Evolutionary conservation across 1,139 yeast species (phyloP).

Genomic region (Geotrichum siamense): DNA sequence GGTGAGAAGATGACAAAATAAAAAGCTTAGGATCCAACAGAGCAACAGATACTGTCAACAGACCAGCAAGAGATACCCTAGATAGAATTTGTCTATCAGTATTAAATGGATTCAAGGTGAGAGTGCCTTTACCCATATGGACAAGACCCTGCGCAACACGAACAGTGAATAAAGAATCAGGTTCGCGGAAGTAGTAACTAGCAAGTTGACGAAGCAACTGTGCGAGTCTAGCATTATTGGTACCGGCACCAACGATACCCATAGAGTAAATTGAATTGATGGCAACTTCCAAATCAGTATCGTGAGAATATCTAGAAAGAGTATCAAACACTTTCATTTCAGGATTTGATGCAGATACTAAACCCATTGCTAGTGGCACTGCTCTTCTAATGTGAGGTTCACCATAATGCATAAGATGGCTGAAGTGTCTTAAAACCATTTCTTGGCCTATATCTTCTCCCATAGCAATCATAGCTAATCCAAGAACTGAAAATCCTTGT

Average conservation of each 20-base stretch:
- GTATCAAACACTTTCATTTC: slow-evolving; percentile 98
- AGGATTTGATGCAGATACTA: slow-evolving; percentile 88
- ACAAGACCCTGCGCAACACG: slow-evolving; percentile 92
- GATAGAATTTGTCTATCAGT: slow-evolving; percentile 83
- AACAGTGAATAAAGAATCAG: slow-evolving; percentile 86
- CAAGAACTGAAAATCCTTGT: slow-evolving; percentile 88
- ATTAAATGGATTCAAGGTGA: slow-evolving; percentile 82
- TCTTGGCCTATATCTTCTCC: slow-evolving; percentile 98
- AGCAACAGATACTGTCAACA: slow-evolving; percentile 78
- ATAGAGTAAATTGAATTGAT: slow-evolving; percentile 90
- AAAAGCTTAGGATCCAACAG: slow-evolving; percentile 76
- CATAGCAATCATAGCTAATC: slow-evolving; percentile 91
- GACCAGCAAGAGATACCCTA: slow-evolving; percentile 83
- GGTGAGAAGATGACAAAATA: slow-evolving; percentile 60
- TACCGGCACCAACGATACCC: slow-evolving; percentile 99
- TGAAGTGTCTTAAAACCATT: slow-evolving; percentile 94
- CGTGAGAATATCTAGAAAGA: slow-evolving; percentile 91
- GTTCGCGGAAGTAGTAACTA: slow-evolving; percentile 82
- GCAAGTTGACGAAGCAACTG: slow-evolving; percentile 93
- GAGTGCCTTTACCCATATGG: slow-evolving; percentile 93
- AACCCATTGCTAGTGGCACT: slow-evolving; percentile 96
- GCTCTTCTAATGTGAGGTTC: slow-evolving; percentile 86
- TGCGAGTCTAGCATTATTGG: slow-evolving; percentile 95
- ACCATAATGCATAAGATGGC: slow-evolving; percentile 97
- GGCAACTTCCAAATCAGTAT: slow-evolving; percentile 89